phyloP scores from a whole-genome alignment of 2,329 filamentous ascomycete genomes.

The Alternaria sp. region DNA sequence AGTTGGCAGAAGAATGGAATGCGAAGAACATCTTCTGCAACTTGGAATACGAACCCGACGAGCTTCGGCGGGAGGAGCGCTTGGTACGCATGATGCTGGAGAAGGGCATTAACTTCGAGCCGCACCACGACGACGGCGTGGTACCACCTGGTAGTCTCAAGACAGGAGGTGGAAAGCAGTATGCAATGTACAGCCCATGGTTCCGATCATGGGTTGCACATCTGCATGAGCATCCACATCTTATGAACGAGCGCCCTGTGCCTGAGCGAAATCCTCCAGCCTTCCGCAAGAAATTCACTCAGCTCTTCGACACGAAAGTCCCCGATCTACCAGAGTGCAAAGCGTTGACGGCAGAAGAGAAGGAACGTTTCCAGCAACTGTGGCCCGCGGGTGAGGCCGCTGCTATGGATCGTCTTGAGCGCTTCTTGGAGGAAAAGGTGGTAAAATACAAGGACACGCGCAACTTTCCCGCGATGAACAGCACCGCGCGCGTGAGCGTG shows the following conservation, averaged over 20 bases:
- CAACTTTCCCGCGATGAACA: conserved; percentile 52
- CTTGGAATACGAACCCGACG: conserved; percentile 91
- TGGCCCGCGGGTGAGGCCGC: conserved; percentile 56
- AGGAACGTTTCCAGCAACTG: conserved; percentile 48
- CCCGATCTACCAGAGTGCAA: conserved; percentile 67
- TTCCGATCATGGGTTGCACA: conserved; percentile 77
- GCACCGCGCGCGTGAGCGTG: conserved; percentile 50
- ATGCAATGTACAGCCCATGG: conserved; percentile 86
- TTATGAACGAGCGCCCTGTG: conserved; percentile 67
- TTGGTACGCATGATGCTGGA: conserved; percentile 68
- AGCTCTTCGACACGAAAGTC: conserved; percentile 40
- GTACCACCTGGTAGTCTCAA: conserved; percentile 74
- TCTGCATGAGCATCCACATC: conserved; percentile 71
- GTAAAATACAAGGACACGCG: conserved; percentile 50
- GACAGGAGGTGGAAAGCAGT: conserved; percentile 76
- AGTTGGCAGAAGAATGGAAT: conserved; percentile 73
- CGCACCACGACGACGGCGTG: conserved; percentile 81
- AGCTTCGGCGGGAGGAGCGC: conserved; percentile 76
- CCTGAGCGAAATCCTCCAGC: conserved; percentile 63
- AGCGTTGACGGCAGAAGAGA: conserved; percentile 53
- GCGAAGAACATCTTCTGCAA: conserved; percentile 80
- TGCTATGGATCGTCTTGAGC: conserved; percentile 49
- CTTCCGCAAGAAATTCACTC: conserved; percentile 57
- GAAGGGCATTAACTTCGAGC: conserved; percentile 71
- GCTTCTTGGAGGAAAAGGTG: conserved; percentile 56